A percentile compares a stretch with the other conserved stretches of the same genome.
Conservation (phyloP, 1,284 basidiomycete species). For the Blastosporella zonata region DNA sequence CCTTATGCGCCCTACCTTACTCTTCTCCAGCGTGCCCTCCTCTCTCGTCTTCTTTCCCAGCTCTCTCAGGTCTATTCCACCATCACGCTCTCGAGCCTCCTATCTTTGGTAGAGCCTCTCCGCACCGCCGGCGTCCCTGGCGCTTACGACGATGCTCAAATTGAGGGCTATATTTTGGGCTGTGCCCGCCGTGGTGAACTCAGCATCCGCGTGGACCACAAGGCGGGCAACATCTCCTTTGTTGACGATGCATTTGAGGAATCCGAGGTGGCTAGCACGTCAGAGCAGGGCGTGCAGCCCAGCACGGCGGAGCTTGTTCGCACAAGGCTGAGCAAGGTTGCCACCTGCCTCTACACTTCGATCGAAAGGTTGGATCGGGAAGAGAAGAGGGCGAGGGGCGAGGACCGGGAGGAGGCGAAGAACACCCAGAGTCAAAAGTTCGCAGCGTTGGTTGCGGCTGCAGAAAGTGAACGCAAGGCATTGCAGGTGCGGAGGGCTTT, state of each 20-base stretch:
- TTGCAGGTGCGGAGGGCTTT: slow-evolving; percentile 77
- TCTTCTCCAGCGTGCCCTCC: slow-evolving; percentile 88
- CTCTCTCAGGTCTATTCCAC: slow-evolving; percentile 94
- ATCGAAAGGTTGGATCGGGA: slow-evolving; percentile 48
- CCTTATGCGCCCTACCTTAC: slow-evolving; percentile 82
- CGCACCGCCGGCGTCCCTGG: slow-evolving; percentile 49
- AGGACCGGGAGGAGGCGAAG: slow-evolving; percentile 49
- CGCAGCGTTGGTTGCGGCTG: slow-evolving; percentile 52
- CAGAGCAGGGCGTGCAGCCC: slow-evolving; percentile 59
- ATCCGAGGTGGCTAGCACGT: slow-evolving; percentile 13
- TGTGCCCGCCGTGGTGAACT: slow-evolving; percentile 90
- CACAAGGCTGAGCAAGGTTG: slow-evolving; percentile 76
- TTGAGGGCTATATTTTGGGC: slow-evolving; percentile 92
- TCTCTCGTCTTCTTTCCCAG: slow-evolving; percentile 92
- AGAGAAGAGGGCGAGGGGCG: slow-evolving; percentile 38
- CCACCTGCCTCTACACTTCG: slow-evolving; percentile 70
- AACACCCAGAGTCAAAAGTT: slow-evolving; percentile 56
- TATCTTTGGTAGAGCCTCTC: slow-evolving; percentile 76
- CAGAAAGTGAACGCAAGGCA: slow-evolving; percentile 73
- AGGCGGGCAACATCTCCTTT: slow-evolving; percentile 84
- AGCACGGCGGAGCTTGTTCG: slow-evolving; percentile 68
- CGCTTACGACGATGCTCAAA: slow-evolving; percentile 70
- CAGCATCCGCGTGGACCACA: slow-evolving; percentile 88
- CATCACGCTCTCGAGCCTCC: slow-evolving; percentile 77
- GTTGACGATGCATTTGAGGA: slow-evolving; percentile 71